A percentile compares a stretch with the other conserved stretches of the same genome.
Conservation (phyloP, 768 basidiomycete genomes). For the Termitomyces sp. region DNA sequence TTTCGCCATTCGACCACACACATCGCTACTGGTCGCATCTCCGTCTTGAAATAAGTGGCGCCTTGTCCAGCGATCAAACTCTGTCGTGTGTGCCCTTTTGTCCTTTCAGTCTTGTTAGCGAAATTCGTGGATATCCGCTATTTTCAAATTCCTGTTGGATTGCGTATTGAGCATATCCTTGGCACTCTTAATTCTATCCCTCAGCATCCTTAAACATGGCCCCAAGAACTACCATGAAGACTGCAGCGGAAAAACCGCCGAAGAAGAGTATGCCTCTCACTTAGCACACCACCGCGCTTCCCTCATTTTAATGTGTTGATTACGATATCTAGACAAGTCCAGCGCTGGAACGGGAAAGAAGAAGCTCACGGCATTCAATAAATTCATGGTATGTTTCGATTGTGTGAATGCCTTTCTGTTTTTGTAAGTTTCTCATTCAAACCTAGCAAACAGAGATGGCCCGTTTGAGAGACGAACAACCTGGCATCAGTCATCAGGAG, state of each 20-base stretch:
- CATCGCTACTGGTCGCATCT: conserved; percentile 9
- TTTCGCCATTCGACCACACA: conserved; percentile 33
- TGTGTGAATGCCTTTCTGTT: background rate
- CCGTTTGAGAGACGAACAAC: conserved; percentile 70
- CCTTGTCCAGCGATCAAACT: background rate
- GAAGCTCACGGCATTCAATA: conserved; percentile 71
- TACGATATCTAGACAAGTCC: conserved; percentile 36
- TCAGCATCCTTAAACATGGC: conserved; percentile 27
- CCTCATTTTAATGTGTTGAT: conserved; percentile 12
- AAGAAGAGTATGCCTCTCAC: conserved; percentile 46
- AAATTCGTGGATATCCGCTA: background rate
- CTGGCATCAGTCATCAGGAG: conserved; percentile 67
- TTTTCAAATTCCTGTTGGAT: background rate
- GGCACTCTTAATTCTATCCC: background rate
- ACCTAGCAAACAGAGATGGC: conserved; percentile 70
- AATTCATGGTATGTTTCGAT: conserved; percentile 46
- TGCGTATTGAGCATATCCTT: background rate
- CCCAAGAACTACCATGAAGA: conserved; percentile 34
- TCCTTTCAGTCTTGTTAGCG: conserved; percentile 13
- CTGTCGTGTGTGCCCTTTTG: conserved; percentile 9
- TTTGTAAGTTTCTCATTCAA: background rate
- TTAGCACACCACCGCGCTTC: conserved; percentile 8
- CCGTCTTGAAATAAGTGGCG: conserved; percentile 3
- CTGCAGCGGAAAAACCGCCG: conserved; percentile 38
- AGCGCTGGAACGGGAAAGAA: conserved; percentile 45